Conservation (phyloP, 2,329 filamentous ascomycete species). For the Aspergillus ibericus region DNA sequence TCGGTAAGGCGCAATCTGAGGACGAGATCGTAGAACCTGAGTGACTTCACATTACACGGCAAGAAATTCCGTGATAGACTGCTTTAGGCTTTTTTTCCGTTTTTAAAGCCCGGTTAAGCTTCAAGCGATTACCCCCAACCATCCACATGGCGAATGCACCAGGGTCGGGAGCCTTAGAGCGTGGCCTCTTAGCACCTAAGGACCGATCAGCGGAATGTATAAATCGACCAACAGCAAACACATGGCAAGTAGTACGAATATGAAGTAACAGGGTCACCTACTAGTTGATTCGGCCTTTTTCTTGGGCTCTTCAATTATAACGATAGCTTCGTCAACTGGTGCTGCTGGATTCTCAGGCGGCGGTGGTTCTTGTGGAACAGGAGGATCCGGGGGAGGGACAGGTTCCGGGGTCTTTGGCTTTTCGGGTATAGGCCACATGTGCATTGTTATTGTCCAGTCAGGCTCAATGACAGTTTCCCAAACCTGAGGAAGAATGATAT, state of each 20-base stretch:
- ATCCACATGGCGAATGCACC: slow-evolving; percentile 47
- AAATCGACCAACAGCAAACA: not conserved
- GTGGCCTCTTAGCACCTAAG: slow-evolving; percentile 36
- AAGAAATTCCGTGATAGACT: slow-evolving; percentile 23
- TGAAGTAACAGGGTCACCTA: slow-evolving; percentile 20
- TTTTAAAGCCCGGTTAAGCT: slow-evolving; percentile 44
- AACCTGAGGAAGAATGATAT: slow-evolving; percentile 77
- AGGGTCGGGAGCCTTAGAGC: slow-evolving; percentile 28
- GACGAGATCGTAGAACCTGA: slow-evolving; percentile 4
- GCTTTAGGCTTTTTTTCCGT: slow-evolving; percentile 48
- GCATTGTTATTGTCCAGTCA: slow-evolving; percentile 70
- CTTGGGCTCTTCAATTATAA: slow-evolving; percentile 27
- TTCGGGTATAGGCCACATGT: slow-evolving; percentile 64
- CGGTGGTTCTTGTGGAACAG: slow-evolving; percentile 25
- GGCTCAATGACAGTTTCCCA: slow-evolving; percentile 82
- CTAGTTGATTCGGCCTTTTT: slow-evolving; percentile 36
- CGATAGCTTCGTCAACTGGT: slow-evolving; percentile 17
- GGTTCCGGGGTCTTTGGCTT: slow-evolving; percentile 45
- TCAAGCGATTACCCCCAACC: slow-evolving; percentile 37
- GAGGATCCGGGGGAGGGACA: slow-evolving; percentile 25
- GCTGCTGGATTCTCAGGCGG: slow-evolving; percentile 20
- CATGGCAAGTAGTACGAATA: not conserved
- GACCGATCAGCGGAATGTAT: not conserved
- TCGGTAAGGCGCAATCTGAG: slow-evolving; percentile 7
- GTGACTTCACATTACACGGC: slow-evolving; percentile 32